Percentiles rank a stretch among this genome's conserved stretches.
phyloP scores from a whole-genome alignment of 257 asterid species.

The Vinca minor region DNA sequence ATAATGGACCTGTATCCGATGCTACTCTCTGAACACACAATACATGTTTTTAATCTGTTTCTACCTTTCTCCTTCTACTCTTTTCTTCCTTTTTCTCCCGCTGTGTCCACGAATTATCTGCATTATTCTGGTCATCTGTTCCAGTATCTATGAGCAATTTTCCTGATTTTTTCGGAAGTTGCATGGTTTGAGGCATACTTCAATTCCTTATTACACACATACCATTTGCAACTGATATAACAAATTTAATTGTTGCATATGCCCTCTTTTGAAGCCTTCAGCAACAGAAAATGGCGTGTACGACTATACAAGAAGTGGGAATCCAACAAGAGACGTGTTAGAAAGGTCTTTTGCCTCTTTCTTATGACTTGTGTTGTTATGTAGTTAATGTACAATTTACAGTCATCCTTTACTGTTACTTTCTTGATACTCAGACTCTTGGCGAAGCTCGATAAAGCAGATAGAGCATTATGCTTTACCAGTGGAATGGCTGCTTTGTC shows the following conservation, averaged over 20 bases:
- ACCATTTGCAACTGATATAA: neutral
- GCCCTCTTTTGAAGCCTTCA: constrained; percentile 57
- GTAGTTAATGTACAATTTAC: constrained; percentile 4
- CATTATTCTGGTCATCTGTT: neutral
- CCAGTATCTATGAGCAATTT: neutral
- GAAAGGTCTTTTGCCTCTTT: constrained; percentile 53
- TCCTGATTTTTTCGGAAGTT: neutral
- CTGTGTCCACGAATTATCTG: neutral
- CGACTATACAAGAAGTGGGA: constrained; percentile 96
- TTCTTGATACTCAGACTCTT: constrained; percentile 49
- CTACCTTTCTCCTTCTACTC: neutral
- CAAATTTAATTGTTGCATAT: neutral
- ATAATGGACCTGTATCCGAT: neutral
- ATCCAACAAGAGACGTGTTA: constrained; percentile 84
- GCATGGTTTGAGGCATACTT: neutral
- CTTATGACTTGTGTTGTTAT: constrained; percentile 7
- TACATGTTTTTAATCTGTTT: neutral
- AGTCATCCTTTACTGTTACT: constrained; percentile 9
- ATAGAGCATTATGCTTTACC: constrained; percentile 80
- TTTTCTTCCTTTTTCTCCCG: neutral
- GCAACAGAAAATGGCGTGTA: constrained; percentile 69
- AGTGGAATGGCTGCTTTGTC: constrained; percentile 99
- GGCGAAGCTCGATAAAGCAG: constrained; percentile 90
- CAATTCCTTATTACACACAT: neutral
- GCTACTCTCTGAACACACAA: neutral